These are phyloP conservation scores for Populus alba DNA, from an alignment of 345 rosid species.

Conservation along the genomic window DNA sequence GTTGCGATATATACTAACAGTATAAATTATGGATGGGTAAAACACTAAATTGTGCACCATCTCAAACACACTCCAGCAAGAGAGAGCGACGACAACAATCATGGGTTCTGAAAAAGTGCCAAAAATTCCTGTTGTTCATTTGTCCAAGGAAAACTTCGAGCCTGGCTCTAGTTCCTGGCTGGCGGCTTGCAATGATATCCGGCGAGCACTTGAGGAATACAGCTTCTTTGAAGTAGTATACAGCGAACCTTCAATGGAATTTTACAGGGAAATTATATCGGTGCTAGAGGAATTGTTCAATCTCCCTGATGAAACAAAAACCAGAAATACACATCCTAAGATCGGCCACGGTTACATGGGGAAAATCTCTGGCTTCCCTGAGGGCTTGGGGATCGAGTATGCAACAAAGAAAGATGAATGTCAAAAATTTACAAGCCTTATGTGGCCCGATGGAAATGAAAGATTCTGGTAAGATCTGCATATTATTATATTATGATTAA, in stretches of 20 bases:
- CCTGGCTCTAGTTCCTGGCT: constrained; percentile 44
- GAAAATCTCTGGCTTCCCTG: constrained; percentile 26
- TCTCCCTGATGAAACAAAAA: constrained; percentile 38
- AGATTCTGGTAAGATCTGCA: constrained; percentile 26
- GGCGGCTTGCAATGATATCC: constrained; percentile 35
- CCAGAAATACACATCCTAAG: constrained; percentile 26
- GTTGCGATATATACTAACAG: too few relatives aligned
- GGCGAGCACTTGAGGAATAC: constrained; percentile 45
- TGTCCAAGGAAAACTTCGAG: constrained; percentile 36
- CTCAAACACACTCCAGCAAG: too few relatives aligned
- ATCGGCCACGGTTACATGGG: constrained; percentile 41
- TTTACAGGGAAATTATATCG: constrained; percentile 15
- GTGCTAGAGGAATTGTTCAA: constrained; percentile 27
- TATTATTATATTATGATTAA: not conserved
- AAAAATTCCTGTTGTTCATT: constrained; percentile 26
- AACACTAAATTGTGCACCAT: too few relatives aligned
- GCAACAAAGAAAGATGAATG: constrained; percentile 24
- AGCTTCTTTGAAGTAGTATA: constrained; percentile 52
- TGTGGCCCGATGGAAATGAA: constrained; percentile 47
- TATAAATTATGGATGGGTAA: too few relatives aligned
- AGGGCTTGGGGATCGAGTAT: constrained; percentile 37
- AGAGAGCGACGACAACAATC: too few relatives aligned
- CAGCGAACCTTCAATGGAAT: constrained; percentile 16
- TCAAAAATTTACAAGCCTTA: constrained; percentile 32
- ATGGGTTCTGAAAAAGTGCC: constrained; percentile 22